Base-by-base conservation (phyloP, 1,139 yeast genomes). In the Pichia sp. region DNA sequence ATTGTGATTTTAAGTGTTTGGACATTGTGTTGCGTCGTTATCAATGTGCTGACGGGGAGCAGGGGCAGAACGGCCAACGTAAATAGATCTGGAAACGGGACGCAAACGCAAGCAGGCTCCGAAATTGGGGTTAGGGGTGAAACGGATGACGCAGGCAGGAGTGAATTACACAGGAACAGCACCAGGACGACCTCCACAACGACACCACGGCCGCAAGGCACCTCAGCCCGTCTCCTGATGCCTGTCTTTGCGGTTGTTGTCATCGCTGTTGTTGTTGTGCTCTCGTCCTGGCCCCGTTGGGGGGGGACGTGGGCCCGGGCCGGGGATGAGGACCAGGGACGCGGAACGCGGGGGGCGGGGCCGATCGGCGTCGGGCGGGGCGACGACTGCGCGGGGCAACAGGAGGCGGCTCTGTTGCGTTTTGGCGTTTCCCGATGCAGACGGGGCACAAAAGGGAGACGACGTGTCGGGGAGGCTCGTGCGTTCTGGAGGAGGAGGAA, bases 1-100 rank as follows among this genome's bases (percentile, higher is more conserved):
- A 81, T 69, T 87, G 95, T 16, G 90, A 78, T 74, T 87, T 87
- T 66, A 74, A 77, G 73, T 87, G 95, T 71, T 84, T 86, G 33
- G 50, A 38, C 29, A 33, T 33, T n/a, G 48, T 29, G 48, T 27
- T 29, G 47, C 9, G 47, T 20, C 27, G 36, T 17, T 43, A 6
- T 10, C 17, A 14, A 14, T 27, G 46, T 42, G 46, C 16, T 36
- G 40, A 14, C n/a, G 40, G 16, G 24, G 24, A 20, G 24, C 29
- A 7, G 29, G 7, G 29, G 4, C 6, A 7, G 29, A 27, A 27
- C 29, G 29, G 29, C 29, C 7, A 27, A 27, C 29, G 29, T 27
- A 27, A 27, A 27, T 27, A 7, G 29, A 27, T 27, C 29, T 27
- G 6, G 29, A 20, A 20, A 20, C 24, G 24, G 24, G 24, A 20